Conservation (phyloP, 495 filamentous ascomycete species). For the Lasiosphaeria ovina region DNA sequence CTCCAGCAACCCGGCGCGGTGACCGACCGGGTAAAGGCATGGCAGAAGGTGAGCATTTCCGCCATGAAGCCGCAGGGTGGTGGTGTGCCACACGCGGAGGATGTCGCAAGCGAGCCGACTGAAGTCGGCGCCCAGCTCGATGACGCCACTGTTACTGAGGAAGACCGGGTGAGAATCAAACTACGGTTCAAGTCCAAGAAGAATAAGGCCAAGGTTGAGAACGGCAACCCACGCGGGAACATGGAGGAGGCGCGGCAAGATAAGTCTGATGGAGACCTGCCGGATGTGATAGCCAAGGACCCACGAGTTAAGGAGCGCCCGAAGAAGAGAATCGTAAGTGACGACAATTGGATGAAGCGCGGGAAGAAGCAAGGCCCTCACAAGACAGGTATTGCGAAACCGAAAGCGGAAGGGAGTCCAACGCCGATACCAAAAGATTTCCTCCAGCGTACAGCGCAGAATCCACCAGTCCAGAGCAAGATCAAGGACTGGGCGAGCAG, state of each 20-base stretch:
- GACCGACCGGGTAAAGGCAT: constrained; percentile 67
- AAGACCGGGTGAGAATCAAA: constrained; percentile 49
- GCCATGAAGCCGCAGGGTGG: constrained; percentile 42
- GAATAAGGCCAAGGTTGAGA: constrained; percentile 26
- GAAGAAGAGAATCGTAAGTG: constrained; percentile 76
- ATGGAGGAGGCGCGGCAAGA: constrained; percentile 30
- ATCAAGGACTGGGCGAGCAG: constrained; percentile 52
- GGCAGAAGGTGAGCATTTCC: constrained; percentile 68
- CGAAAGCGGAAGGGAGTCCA: constrained; percentile 35
- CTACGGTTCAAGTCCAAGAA: constrained; percentile 39
- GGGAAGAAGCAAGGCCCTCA: constrained; percentile 48
- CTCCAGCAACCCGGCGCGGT: constrained; percentile 54
- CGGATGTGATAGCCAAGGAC: constrained; percentile 2
- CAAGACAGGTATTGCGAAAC: constrained; percentile 29
- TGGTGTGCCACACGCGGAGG: constrained; percentile 36
- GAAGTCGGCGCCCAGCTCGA: constrained; percentile 44
- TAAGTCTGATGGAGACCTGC: constrained; percentile 20
- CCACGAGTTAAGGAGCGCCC: constrained; percentile 42
- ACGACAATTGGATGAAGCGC: constrained; percentile 70
- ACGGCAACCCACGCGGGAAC: constrained; percentile 21
- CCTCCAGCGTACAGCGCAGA: constrained; percentile 45
- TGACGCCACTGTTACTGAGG: constrained; percentile 48
- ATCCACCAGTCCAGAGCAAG: constrained; percentile 49
- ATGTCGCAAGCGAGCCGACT: constrained; percentile 42
- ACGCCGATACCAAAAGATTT: constrained; percentile 53